These are phyloP conservation scores for Diphasiastrum complanatum DNA, from an alignment of 83 land plant species.

Conservation along the genomic window DNA sequence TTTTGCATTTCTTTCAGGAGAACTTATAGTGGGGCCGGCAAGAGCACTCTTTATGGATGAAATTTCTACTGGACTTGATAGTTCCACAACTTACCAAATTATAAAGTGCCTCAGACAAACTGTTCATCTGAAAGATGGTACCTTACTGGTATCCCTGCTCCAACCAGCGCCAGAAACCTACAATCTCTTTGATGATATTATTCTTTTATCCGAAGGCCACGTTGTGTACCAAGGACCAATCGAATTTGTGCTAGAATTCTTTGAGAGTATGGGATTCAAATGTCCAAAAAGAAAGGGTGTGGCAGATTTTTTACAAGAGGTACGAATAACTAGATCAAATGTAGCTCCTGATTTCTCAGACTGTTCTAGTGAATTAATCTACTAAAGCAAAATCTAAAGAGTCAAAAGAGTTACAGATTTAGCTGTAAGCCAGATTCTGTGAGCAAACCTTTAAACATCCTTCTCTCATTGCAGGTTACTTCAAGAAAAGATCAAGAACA, in stretches of 20 bases:
- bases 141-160: not conserved
- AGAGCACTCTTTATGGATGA: slow-evolving; percentile 12
- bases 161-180: slow-evolving; percentile 8
- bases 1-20: not conserved
- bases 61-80: not conserved
- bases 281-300: not conserved
- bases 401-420: too few species aligned
- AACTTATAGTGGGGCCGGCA: not conserved
- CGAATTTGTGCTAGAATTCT: not conserved
- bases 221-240: slow-evolving; percentile 1
- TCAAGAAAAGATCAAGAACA: slow-evolving; percentile 2
- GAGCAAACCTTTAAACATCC: too few species aligned
- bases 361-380: not conserved
- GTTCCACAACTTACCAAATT: slow-evolving; percentile 11
- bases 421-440: too few species aligned
- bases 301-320: too few species aligned
- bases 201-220: not conserved
- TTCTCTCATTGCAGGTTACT: slow-evolving; percentile 1
- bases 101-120: not conserved
- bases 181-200: not conserved
- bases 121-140: not conserved
- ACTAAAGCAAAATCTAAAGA: too few species aligned
- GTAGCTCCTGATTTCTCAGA: not conserved
- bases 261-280: not conserved
- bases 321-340: not conserved